A percentile compares a stretch with the other conserved stretches of the same genome.
Evolutionary conservation across 805 yeast species (phyloP).

Genomic region (Isabelozyma heimii): DNA sequence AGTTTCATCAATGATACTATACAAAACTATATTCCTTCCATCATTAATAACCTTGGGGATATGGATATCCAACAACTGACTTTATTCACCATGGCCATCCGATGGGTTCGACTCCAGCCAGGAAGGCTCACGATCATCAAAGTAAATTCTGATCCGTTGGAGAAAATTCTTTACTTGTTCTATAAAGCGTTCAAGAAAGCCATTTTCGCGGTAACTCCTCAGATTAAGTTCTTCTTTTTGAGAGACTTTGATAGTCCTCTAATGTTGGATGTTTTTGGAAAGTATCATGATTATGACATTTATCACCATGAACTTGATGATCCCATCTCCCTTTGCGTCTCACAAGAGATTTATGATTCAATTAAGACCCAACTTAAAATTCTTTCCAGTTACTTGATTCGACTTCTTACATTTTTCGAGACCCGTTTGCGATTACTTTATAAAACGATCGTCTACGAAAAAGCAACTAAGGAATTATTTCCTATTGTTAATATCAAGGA

Average conservation of each 20-base stretch:
- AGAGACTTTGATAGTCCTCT: constrained; percentile 41
- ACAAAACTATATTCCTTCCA: constrained; percentile 23
- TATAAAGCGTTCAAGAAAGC: constrained; percentile 32
- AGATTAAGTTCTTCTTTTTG: constrained; percentile 36
- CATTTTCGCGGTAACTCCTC: constrained; percentile 35
- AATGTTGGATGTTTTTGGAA: constrained; percentile 33
- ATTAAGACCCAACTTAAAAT: constrained; percentile 13
- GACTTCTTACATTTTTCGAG: constrained; percentile 29
- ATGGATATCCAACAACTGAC: constrained; percentile 29
- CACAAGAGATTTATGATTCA: constrained; percentile 11
- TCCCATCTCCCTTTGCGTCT: constrained; percentile 10
- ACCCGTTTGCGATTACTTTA: constrained; percentile 27
- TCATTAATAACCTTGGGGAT: constrained; percentile 19
- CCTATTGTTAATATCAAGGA: constrained; percentile 20
- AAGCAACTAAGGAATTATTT: constrained; percentile 14
- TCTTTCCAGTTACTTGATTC: constrained; percentile 26
- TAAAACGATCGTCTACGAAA: constrained; percentile 23
- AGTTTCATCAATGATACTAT: constrained; percentile 22
- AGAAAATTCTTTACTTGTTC: constrained; percentile 29
- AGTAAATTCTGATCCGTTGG: constrained; percentile 25
- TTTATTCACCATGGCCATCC: constrained; percentile 30
- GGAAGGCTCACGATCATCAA: constrained; percentile 22
- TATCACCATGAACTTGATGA: constrained; percentile 16
- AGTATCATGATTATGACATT: constrained; percentile 20
- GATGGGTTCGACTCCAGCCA: constrained; percentile 36